Conservation (phyloP, 139 green algal species). For the Volvox reticuliferus region DNA sequence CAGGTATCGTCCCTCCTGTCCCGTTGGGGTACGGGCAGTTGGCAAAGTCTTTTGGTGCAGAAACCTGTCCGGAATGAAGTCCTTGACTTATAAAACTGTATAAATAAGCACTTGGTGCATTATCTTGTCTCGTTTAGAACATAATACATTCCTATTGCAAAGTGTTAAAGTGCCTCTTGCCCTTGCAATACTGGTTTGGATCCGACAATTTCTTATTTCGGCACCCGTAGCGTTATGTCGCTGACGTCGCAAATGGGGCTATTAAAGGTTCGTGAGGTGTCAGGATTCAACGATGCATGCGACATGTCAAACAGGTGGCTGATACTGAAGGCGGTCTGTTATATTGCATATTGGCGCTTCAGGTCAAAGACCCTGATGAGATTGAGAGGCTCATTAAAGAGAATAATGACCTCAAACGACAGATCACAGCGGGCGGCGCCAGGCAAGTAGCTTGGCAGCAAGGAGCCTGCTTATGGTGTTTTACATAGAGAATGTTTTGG, state of each 20-base stretch:
- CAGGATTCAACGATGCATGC: neutral
- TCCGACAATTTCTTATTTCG: conserved; percentile 13
- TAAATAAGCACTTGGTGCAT: too few species aligned
- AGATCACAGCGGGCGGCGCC: conserved; percentile 37
- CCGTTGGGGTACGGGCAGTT: too few species aligned
- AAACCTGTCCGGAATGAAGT: too few species aligned
- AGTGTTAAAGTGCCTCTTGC: neutral
- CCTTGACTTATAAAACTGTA: too few species aligned
- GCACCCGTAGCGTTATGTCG: neutral
- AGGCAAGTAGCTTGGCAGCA: conserved; percentile 1
- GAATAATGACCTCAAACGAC: conserved; percentile 63
- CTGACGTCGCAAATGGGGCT: conserved; percentile 4
- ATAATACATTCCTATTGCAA: too few species aligned
- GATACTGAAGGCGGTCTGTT: neutral
- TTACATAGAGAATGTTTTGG: too few species aligned
- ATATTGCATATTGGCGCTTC: neutral
- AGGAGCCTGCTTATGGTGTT: neutral
- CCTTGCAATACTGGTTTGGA: neutral
- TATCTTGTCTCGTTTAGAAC: too few species aligned
- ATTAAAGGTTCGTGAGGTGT: neutral
- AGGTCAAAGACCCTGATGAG: conserved; percentile 45
- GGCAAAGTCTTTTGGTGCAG: too few species aligned
- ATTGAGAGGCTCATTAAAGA: conserved; percentile 55
- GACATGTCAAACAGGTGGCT: conserved; percentile 12
- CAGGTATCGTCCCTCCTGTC: too few species aligned